These are phyloP conservation scores for Penicillium coffeae DNA, from an alignment of 495 filamentous ascomycete species.

Conservation along the genomic window DNA sequence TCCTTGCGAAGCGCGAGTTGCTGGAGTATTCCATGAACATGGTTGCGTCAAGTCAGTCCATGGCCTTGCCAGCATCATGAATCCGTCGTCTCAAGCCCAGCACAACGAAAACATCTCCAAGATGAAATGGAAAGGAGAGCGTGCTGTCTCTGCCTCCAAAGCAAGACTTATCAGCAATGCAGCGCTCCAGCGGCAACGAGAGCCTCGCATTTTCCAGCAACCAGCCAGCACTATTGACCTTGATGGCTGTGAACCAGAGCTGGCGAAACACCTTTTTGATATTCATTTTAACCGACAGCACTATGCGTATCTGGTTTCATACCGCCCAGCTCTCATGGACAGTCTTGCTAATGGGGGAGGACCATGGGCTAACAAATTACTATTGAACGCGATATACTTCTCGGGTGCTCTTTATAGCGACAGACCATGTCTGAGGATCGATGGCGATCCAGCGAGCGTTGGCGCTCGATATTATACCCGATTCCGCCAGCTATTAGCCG, in stretches of 20 bases:
- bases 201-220: neutral
- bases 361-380: slow-evolving; percentile 29
- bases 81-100: neutral
- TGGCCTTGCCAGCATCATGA: neutral
- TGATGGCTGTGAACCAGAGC: slow-evolving; percentile 1
- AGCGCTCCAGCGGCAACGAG: neutral
- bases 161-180: slow-evolving; percentile 4
- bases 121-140: neutral
- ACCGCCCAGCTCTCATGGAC: slow-evolving; percentile 37
- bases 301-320: slow-evolving; percentile 29
- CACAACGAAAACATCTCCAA: neutral
- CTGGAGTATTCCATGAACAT: neutral
- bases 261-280: slow-evolving; percentile 13
- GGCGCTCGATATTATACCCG: slow-evolving; percentile 21
- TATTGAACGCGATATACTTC: slow-evolving; percentile 38
- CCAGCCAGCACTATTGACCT: neutral
- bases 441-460: slow-evolving; percentile 12
- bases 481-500: slow-evolving; percentile 18
- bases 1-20: neutral
- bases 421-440: slow-evolving; percentile 20
- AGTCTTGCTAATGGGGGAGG: slow-evolving; percentile 31
- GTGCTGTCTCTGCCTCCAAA: neutral
- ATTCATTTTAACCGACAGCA: slow-evolving; percentile 32
- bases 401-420: slow-evolving; percentile 27
- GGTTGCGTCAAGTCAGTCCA: neutral